Evolutionary conservation across 192 early-diverging fungal genomes (phyloP).

Genomic region (Spizellomyces sp.): DNA sequence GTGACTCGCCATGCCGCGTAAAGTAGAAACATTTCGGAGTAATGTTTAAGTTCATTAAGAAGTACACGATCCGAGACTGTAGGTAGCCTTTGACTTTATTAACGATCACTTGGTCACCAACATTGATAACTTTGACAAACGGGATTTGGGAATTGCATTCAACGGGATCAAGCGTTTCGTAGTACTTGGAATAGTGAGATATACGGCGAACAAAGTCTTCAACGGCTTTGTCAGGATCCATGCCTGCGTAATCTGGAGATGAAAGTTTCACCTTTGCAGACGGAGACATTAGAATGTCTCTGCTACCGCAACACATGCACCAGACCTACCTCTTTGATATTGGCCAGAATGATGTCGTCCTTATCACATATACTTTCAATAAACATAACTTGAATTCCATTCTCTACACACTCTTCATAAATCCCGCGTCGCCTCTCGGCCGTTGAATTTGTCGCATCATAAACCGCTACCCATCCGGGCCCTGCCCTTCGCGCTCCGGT

Average conservation of each 20-base stretch:
- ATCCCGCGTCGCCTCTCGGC: constrained; percentile 74
- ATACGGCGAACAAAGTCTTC: constrained; percentile 92
- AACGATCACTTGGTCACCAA: constrained; percentile 84
- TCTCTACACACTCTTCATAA: constrained; percentile 65
- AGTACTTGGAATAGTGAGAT: constrained; percentile 85
- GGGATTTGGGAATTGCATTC: constrained; percentile 61
- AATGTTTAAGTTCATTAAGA: constrained; percentile 99
- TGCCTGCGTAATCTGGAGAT: constrained; percentile 87
- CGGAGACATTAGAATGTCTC: not conserved
- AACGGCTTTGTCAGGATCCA: constrained; percentile 86
- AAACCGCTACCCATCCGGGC: constrained; percentile 83
- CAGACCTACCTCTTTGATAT: constrained; percentile 78
- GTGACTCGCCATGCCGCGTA: constrained; percentile 78
- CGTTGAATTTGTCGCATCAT: constrained; percentile 99
- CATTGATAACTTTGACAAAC: constrained; percentile 95
- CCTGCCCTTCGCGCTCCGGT: constrained; percentile 18
- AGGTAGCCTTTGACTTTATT: constrained; percentile 95
- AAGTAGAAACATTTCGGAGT: constrained; percentile 93
- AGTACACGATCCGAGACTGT: constrained; percentile 96
- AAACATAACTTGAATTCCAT: constrained; percentile 91
- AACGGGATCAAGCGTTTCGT: constrained; percentile 77
- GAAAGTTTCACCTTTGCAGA: constrained; percentile 75
- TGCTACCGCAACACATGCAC: not conserved
- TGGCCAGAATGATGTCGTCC: constrained; percentile 80
- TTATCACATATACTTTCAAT: constrained; percentile 96